Evolutionary conservation across 2,329 filamentous ascomycete genomes (phyloP).

Genomic region (Aspergillus chevalieri): DNA sequence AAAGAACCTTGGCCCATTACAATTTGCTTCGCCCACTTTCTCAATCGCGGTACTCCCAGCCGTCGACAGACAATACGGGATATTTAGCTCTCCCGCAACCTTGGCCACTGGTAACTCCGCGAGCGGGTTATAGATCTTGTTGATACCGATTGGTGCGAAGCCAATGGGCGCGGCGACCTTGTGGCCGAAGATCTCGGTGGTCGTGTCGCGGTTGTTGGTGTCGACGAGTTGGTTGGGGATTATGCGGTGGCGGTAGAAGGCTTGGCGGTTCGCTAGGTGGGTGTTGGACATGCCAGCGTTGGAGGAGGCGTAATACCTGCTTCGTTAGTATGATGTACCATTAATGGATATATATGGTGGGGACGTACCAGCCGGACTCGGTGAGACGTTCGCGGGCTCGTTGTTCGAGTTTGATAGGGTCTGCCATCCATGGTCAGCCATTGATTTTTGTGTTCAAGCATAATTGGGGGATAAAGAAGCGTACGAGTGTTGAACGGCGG

Average conservation of each 20-base stretch:
- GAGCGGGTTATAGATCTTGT: slow-evolving; percentile 56
- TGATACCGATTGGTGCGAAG: slow-evolving; percentile 61
- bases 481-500: slow-evolving; percentile 49
- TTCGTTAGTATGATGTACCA: neutral
- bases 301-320: slow-evolving; percentile 30
- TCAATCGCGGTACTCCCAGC: slow-evolving; percentile 54
- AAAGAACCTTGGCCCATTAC: slow-evolving; percentile 50
- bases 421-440: slow-evolving; percentile 5
- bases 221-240: slow-evolving; percentile 58
- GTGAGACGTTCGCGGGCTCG: slow-evolving; percentile 52
- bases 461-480: neutral
- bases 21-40: slow-evolving; percentile 52
- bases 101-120: slow-evolving; percentile 57
- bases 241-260: slow-evolving; percentile 60
- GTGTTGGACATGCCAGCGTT: slow-evolving; percentile 36
- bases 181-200: slow-evolving; percentile 55
- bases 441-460: neutral
- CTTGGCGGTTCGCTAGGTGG: slow-evolving; percentile 54
- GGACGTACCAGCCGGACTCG: slow-evolving; percentile 48
- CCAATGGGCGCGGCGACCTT: slow-evolving; percentile 55
- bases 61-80: slow-evolving; percentile 56
- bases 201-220: slow-evolving; percentile 54
- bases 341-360: neutral
- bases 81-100: slow-evolving; percentile 53
- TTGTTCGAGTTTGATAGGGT: slow-evolving; percentile 55